These are phyloP conservation scores for Phlebiopsis gigantea DNA, from an alignment of 768 basidiomycete species.

Conservation along the genomic window DNA sequence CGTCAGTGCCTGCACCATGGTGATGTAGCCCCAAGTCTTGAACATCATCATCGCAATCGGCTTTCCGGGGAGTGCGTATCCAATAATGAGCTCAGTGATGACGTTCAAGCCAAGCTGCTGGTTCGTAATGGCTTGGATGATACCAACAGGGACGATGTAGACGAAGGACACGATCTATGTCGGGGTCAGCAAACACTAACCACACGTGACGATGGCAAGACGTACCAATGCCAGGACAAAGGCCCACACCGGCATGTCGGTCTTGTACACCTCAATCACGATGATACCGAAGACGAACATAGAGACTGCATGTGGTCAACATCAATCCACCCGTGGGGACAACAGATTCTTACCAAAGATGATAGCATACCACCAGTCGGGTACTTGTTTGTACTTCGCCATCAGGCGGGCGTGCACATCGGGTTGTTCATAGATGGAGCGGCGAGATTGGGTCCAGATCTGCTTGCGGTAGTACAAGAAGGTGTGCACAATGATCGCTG, in stretches of 20 bases:
- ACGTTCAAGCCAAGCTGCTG: slow-evolving; percentile 60
- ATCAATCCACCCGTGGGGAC: not conserved
- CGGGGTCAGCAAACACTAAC: not conserved
- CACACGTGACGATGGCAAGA: too few relatives aligned
- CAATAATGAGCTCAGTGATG: slow-evolving; percentile 70
- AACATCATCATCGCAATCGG: slow-evolving; percentile 80
- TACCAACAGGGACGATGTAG: slow-evolving; percentile 23
- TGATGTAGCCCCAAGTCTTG: slow-evolving; percentile 58
- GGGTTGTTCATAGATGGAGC: slow-evolving; percentile 71
- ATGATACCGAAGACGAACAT: slow-evolving; percentile 70
- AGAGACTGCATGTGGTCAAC: slow-evolving; percentile 28
- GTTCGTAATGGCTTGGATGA: slow-evolving; percentile 71
- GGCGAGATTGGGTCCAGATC: slow-evolving; percentile 65
- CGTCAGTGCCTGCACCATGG: slow-evolving; percentile 58
- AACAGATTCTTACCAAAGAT: slow-evolving; percentile 41
- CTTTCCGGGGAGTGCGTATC: slow-evolving; percentile 70
- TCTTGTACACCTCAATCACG: slow-evolving; percentile 69
- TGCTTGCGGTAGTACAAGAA: slow-evolving; percentile 74
- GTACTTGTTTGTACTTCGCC: slow-evolving; percentile 70
- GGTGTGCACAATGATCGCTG: slow-evolving; percentile 62
- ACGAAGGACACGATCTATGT: slow-evolving; percentile 8
- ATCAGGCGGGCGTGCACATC: slow-evolving; percentile 85
- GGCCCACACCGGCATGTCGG: slow-evolving; percentile 65
- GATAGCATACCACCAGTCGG: slow-evolving; percentile 79
- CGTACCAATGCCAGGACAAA: slow-evolving; percentile 66